These are phyloP conservation scores for Aotearoamyces nothofagi DNA, from an alignment of 2,329 filamentous ascomycete species.

Conservation along the genomic window DNA sequence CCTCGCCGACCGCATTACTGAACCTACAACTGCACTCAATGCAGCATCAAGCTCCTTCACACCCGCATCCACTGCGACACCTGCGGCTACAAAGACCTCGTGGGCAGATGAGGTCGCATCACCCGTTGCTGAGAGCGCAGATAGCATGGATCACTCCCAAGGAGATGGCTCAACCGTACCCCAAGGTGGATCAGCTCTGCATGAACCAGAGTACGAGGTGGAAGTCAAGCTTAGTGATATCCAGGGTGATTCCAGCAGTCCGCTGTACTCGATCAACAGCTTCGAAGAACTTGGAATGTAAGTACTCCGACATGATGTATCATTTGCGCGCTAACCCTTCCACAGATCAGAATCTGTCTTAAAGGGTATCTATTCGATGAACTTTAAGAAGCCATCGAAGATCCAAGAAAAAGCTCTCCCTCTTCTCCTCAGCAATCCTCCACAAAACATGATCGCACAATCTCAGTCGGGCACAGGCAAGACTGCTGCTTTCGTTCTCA, in stretches of 20 bases:
- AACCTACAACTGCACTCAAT: constrained; percentile 14
- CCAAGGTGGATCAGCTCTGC: constrained; percentile 32
- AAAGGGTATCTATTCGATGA: constrained; percentile 64
- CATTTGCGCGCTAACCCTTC: constrained; percentile 4
- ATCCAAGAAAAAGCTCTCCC: constrained; percentile 93
- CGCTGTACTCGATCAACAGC: constrained; percentile 67
- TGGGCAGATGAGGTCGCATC: constrained; percentile 27
- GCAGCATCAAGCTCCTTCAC: constrained; percentile 1
- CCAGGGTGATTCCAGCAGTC: constrained; percentile 73
- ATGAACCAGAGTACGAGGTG: constrained; percentile 72
- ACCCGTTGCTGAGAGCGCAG: constrained; percentile 7
- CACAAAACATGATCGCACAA: constrained; percentile 88
- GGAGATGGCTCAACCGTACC: constrained; percentile 28
- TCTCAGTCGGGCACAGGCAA: constrained; percentile 99
- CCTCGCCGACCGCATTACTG: constrained; percentile 31
- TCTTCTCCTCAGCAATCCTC: constrained; percentile 73
- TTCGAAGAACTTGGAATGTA: constrained; percentile 83
- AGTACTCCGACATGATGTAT: too few species aligned
- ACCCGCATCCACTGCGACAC: constrained; percentile 1
- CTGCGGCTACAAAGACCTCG: constrained; percentile 11
- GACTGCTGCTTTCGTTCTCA: constrained; percentile 90
- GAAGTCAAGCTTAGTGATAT: constrained; percentile 86
- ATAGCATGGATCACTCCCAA: constrained; percentile 16
- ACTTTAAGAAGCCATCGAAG: constrained; percentile 91
- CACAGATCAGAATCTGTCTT: constrained; percentile 47